Evolutionary conservation across 805 yeast species (phyloP), one percentile per base, ranked within the genome.

Genomic region (Kuraishia borneana): DNA sequence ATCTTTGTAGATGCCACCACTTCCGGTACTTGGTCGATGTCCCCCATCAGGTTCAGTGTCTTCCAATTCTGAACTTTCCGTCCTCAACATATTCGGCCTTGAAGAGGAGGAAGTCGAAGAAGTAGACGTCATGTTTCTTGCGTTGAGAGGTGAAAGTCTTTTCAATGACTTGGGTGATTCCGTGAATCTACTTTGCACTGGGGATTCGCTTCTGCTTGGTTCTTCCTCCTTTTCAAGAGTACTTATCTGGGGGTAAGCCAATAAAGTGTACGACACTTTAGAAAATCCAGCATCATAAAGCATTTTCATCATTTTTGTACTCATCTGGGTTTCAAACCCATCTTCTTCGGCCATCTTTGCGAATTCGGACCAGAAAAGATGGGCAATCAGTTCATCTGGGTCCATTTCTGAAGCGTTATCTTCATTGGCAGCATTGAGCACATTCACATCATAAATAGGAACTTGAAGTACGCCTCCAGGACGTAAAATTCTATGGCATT

Each of bases 381-480:
- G 33, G 6, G 50, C 34, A 13, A 47, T 32, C 14, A 32, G 28
- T 30, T 48, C 51, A 17, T 41, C 28, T 6, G 39, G 37, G 17
- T 44, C 40, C 12, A 26, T 13, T 14, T 26, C 25, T 8, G 14
- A 12, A 17, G 17, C n/a, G 12, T 26, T 25, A 8, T 25, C 34
- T 23, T 35, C 35, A 28, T 31, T 16, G 20, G 32, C 14, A 6
- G 27, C n/a, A 17, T 25, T 25, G 8, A 42, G 10, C 4, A 32
- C 34, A 10, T 35, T 48, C 12, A 51, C 38, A 38, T 58, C 60
- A 41, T 46, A 48, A 6, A 56, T 25, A 10, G 44, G 38, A 8
- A 58, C 39, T 36, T 53, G 57, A 10, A 56, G 29, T 26, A 34
- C 39, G 5, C 60, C 63, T 5, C 45, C 45, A 3, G 53, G 53